These are phyloP conservation scores for Arachis stenosperma DNA, from an alignment of 306 rosid genomes.

Conservation along the genomic window DNA sequence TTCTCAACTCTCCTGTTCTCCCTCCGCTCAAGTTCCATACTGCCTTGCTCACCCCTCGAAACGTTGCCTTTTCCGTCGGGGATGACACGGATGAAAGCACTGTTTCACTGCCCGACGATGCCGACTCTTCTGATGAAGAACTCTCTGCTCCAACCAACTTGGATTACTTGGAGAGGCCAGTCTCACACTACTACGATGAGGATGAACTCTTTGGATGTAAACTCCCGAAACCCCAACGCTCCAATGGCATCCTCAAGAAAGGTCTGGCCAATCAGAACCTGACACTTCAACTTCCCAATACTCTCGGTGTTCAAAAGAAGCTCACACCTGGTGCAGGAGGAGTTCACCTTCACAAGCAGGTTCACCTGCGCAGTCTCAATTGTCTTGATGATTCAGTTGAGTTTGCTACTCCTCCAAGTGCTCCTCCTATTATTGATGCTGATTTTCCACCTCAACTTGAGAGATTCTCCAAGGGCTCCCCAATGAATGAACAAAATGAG, in stretches of 20 bases:
- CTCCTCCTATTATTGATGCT: conserved; percentile 78
- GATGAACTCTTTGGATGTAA: conserved; percentile 56
- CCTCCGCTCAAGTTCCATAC: conserved; percentile 83
- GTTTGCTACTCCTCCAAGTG: conserved; percentile 98
- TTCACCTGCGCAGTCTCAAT: conserved; percentile 50
- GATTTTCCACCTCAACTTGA: conserved; percentile 39
- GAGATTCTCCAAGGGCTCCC: conserved; percentile 42
- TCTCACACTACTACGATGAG: conserved; percentile 49
- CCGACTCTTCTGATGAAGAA: conserved; percentile 61
- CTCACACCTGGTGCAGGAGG: conserved; percentile 52
- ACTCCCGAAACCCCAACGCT: conserved; percentile 31
- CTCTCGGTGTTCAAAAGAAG: conserved; percentile 49
- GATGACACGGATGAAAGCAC: conserved; percentile 53
- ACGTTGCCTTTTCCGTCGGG: conserved; percentile 35
- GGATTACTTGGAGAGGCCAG: conserved; percentile 51
- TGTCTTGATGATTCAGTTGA: conserved; percentile 52
- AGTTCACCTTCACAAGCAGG: conserved; percentile 51
- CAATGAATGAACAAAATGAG: conserved; percentile 42
- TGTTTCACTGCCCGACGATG: conserved; percentile 52
- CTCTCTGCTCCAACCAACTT: conserved; percentile 39
- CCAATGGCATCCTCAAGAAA: conserved; percentile 50
- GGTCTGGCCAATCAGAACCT: conserved; percentile 64
- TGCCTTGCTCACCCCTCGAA: conserved; percentile 56
- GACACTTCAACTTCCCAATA: conserved; percentile 63
- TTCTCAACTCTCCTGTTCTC: conserved; percentile 52